Evolutionary conservation across 2,329 filamentous ascomycete species (phyloP).

Genomic region (Alternaria brassicae): DNA sequence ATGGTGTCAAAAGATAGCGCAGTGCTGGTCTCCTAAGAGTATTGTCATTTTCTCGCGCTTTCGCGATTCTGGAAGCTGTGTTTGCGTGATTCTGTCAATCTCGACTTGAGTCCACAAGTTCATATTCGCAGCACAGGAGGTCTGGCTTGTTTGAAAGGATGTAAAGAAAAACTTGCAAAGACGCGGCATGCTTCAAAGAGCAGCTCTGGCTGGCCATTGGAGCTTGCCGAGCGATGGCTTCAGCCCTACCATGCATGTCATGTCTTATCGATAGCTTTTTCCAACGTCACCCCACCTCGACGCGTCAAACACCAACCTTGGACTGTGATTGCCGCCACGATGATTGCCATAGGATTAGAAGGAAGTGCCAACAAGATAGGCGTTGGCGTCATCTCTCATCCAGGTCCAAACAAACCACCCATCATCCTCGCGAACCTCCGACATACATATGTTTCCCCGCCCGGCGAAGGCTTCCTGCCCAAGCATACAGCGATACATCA

Average conservation of each 20-base stretch:
- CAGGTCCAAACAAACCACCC: conserved; percentile 54
- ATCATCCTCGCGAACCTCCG: conserved; percentile 88
- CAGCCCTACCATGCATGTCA: conserved; percentile 21
- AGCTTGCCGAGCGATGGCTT: neutral
- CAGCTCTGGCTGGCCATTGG: neutral
- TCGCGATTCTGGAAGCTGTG: neutral
- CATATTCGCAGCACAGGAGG: too few species aligned
- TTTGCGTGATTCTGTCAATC: neutral
- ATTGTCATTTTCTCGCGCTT: too few species aligned
- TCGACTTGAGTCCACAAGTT: too few species aligned
- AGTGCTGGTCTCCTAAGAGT: too few species aligned
- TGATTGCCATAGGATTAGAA: conserved; percentile 79
- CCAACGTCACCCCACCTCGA: conserved; percentile 33
- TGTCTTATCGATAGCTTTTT: conserved; percentile 28
- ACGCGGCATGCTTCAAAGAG: neutral
- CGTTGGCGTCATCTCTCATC: conserved; percentile 88
- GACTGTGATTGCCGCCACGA: conserved; percentile 39
- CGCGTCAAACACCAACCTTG: conserved; percentile 13
- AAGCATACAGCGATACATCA: conserved; percentile 97
- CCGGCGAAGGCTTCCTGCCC: conserved; percentile 91
- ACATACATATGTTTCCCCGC: conserved; percentile 90
- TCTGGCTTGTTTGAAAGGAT: too few species aligned
- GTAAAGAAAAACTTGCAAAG: too few species aligned
- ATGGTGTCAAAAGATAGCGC: too few species aligned
- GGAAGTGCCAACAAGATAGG: conserved; percentile 98